Percentiles rank a stretch among this genome's conserved stretches.
Conservation (phyloP, 169 alveolate species). For the Plasmodium billcollinsi region DNA sequence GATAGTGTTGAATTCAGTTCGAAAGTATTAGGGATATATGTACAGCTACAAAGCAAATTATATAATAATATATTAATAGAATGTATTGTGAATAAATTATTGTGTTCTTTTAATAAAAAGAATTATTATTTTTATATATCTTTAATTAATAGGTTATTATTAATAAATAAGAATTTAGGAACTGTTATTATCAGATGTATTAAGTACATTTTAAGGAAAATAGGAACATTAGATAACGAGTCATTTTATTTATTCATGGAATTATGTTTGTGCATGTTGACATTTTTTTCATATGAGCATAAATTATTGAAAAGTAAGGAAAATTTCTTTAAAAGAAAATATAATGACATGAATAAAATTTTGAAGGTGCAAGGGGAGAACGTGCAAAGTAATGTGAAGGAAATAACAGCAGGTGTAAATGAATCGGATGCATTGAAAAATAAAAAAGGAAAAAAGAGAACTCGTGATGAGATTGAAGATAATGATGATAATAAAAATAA, state of each 20-base stretch:
- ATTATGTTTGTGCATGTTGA: slow-evolving; percentile 44
- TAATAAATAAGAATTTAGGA: slow-evolving; percentile 75
- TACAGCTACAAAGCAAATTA: slow-evolving; percentile 72
- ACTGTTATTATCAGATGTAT: slow-evolving; percentile 68
- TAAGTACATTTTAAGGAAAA: slow-evolving; percentile 55
- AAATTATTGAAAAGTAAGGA: slow-evolving; percentile 59
- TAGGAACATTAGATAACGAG: slow-evolving; percentile 69
- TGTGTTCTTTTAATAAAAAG: slow-evolving; percentile 44
- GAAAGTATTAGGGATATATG: slow-evolving; percentile 56
- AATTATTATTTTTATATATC: slow-evolving; percentile 71
- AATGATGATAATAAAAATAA: background rate
- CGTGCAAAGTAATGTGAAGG: background rate
- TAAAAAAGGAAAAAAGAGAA: background rate
- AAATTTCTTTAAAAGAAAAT: slow-evolving; percentile 71
- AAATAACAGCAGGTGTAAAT: background rate
- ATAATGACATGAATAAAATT: slow-evolving; percentile 71
- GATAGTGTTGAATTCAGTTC: slow-evolving; percentile 71
- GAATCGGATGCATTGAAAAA: background rate
- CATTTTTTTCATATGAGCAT: slow-evolving; percentile 58
- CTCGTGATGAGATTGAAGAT: background rate
- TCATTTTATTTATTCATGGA: slow-evolving; percentile 73
- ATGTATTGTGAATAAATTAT: slow-evolving; percentile 53
- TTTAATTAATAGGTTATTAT: slow-evolving; percentile 49
- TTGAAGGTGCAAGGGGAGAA: slow-evolving; percentile 28
- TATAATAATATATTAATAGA: slow-evolving; percentile 70